Evolutionary conservation across 169 alveolate genomes (phyloP).

Genomic region (Haemoproteus tartakovskyi): DNA sequence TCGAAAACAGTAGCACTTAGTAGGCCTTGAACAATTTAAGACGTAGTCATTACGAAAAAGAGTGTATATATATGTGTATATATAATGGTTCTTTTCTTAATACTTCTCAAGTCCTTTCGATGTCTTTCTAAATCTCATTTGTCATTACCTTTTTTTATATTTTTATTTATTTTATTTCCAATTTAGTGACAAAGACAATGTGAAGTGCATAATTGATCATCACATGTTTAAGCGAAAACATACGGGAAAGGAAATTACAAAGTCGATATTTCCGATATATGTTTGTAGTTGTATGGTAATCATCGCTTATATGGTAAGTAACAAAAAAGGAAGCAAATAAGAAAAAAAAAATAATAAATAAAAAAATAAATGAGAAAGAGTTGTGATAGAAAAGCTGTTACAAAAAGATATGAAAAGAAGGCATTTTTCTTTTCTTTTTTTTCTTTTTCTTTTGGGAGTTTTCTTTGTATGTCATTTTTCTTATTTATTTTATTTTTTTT

Average conservation of each 20-base stretch:
- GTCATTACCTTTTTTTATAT: no score
- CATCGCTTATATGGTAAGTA: constrained; percentile 61
- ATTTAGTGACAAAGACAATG: constrained; percentile 37
- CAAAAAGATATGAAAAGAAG: background rate
- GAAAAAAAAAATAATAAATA: background rate
- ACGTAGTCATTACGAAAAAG: no score
- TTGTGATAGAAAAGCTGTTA: background rate
- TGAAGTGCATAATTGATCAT: constrained; percentile 61
- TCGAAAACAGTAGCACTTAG: constrained; percentile 24
- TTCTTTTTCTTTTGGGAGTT: background rate
- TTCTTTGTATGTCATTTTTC: no score
- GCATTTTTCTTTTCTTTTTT: background rate
- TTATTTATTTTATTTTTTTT: no score
- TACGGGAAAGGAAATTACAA: constrained; percentile 26
- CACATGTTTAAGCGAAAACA: constrained; percentile 38
- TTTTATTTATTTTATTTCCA: constrained; percentile 2
- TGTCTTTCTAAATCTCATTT: no score
- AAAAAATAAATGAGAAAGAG: background rate
- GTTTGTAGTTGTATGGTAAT: constrained; percentile 65
- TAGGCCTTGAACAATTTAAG: no score
- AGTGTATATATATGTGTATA: constrained; percentile 2
- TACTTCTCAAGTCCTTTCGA: no score
- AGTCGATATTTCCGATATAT: constrained; percentile 51
- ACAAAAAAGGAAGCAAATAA: background rate
- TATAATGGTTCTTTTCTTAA: background rate